A percentile compares a stretch with the other conserved stretches of the same genome.
phyloP scores from a whole-genome alignment of 139 green algal genomes.

The Pycnococcus provasolii region DNA sequence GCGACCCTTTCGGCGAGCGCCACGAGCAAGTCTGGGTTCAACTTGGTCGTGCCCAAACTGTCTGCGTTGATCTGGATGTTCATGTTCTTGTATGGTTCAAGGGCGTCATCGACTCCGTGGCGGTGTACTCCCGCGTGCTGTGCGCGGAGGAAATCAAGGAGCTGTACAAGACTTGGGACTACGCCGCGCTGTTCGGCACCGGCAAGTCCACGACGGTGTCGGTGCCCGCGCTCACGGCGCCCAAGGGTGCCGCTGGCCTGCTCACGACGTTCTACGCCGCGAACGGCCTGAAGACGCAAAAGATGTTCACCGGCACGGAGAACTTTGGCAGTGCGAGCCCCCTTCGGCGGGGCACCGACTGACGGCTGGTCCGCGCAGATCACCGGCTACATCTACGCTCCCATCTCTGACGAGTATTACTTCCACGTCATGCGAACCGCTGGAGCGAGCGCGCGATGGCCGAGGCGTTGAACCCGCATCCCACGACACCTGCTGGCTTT shows the following conservation, averaged over 20 bases:
- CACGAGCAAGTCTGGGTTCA: no score
- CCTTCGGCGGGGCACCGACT: no score
- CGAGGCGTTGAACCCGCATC: no score
- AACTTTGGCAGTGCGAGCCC: neutral
- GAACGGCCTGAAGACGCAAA: neutral
- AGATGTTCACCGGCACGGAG: slow-evolving; percentile 1
- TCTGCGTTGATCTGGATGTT: no score
- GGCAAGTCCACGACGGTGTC: neutral
- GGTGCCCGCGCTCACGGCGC: neutral
- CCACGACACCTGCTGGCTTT: no score
- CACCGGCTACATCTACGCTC: slow-evolving; percentile 24
- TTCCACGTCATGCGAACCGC: slow-evolving; percentile 13
- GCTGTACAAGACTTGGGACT: slow-evolving; percentile 13
- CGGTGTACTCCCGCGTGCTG: slow-evolving; percentile 15
- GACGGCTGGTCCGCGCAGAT: slow-evolving; percentile 18
- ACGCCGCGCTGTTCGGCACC: slow-evolving; percentile 16
- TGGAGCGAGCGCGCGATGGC: no score
- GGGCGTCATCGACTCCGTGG: slow-evolving; percentile 25
- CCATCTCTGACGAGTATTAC: slow-evolving; percentile 10
- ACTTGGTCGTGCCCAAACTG: no score
- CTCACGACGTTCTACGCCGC: neutral
- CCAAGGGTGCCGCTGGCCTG: slow-evolving; percentile 6
- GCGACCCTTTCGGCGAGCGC: no score
- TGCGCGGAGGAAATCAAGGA: slow-evolving; percentile 8
- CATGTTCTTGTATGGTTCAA: no score